Conservation (phyloP, 1,139 yeast species). For the Sporopachydermia cereana region DNA sequence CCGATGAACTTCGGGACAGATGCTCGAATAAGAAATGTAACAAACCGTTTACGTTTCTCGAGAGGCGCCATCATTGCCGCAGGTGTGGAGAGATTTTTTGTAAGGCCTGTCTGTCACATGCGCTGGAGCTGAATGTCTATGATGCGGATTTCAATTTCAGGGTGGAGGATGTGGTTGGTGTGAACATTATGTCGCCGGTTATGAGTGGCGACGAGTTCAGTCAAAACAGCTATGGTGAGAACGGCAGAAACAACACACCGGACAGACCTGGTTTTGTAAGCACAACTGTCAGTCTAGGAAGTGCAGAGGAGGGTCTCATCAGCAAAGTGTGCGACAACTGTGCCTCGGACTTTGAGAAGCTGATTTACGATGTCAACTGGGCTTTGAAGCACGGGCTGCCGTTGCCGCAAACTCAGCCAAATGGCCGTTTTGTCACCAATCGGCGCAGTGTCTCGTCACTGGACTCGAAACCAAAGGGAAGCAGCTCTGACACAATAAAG, state of each 20-base stretch:
- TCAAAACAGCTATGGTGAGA: too few species aligned
- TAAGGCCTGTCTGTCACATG: slow-evolving; percentile 10
- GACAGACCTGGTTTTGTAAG: neutral
- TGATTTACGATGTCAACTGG: slow-evolving; percentile 3
- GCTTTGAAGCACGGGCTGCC: slow-evolving; percentile 1
- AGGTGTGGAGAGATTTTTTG: slow-evolving; percentile 91
- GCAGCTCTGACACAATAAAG: too few species aligned
- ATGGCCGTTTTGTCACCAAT: neutral
- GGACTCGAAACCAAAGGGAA: too few species aligned
- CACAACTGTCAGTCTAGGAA: slow-evolving; percentile 3
- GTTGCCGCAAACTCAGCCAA: neutral
- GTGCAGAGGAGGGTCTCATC: neutral
- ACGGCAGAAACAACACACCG: neutral
- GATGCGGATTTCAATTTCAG: slow-evolving; percentile 5
- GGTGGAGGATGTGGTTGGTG: slow-evolving; percentile 2
- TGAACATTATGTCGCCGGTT: neutral
- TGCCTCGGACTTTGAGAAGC: slow-evolving; percentile 23
- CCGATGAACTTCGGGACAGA: slow-evolving; percentile 49
- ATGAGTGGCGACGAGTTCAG: neutral
- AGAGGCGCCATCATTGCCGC: slow-evolving; percentile 88
- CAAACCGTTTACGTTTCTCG: slow-evolving; percentile 33
- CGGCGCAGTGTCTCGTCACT: neutral
- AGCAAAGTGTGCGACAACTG: slow-evolving; percentile 38
- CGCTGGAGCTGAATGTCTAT: slow-evolving; percentile 1
- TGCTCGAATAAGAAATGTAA: slow-evolving; percentile 57